Conservation (phyloP, 306 rosid species). For the Sindora glabra region DNA sequence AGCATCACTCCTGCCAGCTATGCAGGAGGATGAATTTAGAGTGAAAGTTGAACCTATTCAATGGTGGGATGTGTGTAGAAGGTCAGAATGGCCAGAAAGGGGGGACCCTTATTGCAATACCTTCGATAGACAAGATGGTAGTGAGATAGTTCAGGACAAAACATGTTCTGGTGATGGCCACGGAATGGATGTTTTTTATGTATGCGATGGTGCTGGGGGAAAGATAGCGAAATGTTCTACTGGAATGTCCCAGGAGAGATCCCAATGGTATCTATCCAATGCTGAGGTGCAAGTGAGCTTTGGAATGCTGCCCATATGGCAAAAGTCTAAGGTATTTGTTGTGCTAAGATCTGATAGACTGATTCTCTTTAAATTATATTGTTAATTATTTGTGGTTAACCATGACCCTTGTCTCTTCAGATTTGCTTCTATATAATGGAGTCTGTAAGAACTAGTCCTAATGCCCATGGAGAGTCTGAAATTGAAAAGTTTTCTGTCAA, state of each 20-base stretch:
- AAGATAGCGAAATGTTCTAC: conserved; percentile 17
- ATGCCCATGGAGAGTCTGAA: conserved; percentile 63
- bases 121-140: conserved; percentile 40
- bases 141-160: conserved; percentile 34
- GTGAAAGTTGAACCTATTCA: conserved; percentile 90
- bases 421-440: conserved; percentile 48
- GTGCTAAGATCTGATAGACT: conserved; percentile 9
- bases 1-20: conserved; percentile 37
- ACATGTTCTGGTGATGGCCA: conserved; percentile 26
- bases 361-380: background rate
- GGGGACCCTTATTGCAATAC: conserved; percentile 42
- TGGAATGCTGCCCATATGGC: conserved; percentile 69
- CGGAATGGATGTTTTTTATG: conserved; percentile 30
- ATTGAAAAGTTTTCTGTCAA: conserved; percentile 56
- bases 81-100: conserved; percentile 75
- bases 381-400: conserved; percentile 1
- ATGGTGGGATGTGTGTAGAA: conserved; percentile 95
- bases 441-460: conserved; percentile 27
- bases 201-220: conserved; percentile 24
- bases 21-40: conserved; percentile 73
- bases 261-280: conserved; percentile 62
- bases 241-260: conserved; percentile 46
- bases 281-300: conserved; percentile 80
- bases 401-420: conserved; percentile 27
- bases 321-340: conserved; percentile 65